Evolutionary conservation across 257 asterid genomes (phyloP).

Genomic region (Salvia miltiorrhiza): DNA sequence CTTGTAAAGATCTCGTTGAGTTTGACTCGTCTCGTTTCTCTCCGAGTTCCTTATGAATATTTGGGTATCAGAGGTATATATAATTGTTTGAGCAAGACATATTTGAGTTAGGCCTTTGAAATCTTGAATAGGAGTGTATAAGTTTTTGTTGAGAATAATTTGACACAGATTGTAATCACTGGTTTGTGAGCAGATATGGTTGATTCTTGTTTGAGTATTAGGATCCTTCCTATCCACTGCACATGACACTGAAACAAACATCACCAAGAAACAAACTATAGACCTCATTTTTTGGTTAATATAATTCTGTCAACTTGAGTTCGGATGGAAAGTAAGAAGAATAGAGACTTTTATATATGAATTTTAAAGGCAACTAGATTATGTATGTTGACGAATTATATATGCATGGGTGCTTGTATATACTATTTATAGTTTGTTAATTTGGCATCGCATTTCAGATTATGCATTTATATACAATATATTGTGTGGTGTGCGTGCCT

Average conservation of each 20-base stretch:
- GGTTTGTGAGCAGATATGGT: not conserved
- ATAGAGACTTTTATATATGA: not conserved
- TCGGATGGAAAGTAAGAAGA: not conserved
- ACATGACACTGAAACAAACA: not conserved
- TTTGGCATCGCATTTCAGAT: not conserved
- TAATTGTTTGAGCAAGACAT: not conserved
- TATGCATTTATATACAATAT: not conserved
- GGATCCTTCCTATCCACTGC: not conserved
- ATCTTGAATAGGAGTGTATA: not conserved
- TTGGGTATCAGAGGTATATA: not conserved
- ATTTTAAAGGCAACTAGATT: not conserved
- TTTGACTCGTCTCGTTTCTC: not conserved
- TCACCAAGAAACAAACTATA: not conserved
- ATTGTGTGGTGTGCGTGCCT: too few species aligned
- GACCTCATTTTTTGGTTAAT: not conserved
- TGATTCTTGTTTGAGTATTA: not conserved
- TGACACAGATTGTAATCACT: not conserved
- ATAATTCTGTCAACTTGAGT: not conserved
- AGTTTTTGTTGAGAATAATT: not conserved
- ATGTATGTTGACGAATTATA: not conserved
- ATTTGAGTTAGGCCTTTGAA: not conserved
- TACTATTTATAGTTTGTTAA: not conserved
- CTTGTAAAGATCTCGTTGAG: not conserved
- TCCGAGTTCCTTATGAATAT: not conserved
- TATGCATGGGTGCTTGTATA: not conserved